Base-by-base conservation (phyloP, 345 rosid genomes). In the Lepidium sativum region DNA sequence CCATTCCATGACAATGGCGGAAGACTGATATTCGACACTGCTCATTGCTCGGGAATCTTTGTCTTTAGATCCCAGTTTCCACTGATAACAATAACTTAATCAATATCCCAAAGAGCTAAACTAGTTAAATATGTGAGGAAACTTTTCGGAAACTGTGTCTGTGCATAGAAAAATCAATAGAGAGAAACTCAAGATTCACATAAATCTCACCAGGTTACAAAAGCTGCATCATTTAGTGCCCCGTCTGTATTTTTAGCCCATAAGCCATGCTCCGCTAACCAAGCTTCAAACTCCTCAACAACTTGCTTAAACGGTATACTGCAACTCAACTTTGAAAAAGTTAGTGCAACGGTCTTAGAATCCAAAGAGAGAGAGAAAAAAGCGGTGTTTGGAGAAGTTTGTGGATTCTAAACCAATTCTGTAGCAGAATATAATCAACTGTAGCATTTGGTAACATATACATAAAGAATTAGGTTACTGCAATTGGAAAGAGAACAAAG, bases 51-150 rank as follows among this genome's bases (percentile, higher is more conserved):
- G 4, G 97, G 98, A 18, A 92, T 68, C 78, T 85, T 80, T 35
- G 98, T 85, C 77, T 92, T 92, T 84, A 92, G 69, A 80, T 92
- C 98, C 98, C 97, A 92, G 48, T 92, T 89, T 54, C 98, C 97
- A 77, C 98, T 92, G 71, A 60, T 32, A 70, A 8, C 65, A 71
- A 37, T 13, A 72, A 48, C 70, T 31, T 34, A 15, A 58, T 72
- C 53, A 72, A 33, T 56, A 65, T 25, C 42, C 35, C 2, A 37
- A 65, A 49, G n/a, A 47, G 6, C 57, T 69, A 20, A 38, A 29
- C 60, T 53, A 40, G 8, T 40, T 48, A 29, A 17, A 29, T 39
- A 38, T 40, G 11, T 25, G 48, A 9, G 34, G n/a, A 61, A 10
- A 11, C 9, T 38, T 7, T 34, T 16, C 2, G 15, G 5, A 54